These are phyloP conservation scores for Scleroderma citrinum DNA, from an alignment of 768 basidiomycete genomes.

Conservation along the genomic window DNA sequence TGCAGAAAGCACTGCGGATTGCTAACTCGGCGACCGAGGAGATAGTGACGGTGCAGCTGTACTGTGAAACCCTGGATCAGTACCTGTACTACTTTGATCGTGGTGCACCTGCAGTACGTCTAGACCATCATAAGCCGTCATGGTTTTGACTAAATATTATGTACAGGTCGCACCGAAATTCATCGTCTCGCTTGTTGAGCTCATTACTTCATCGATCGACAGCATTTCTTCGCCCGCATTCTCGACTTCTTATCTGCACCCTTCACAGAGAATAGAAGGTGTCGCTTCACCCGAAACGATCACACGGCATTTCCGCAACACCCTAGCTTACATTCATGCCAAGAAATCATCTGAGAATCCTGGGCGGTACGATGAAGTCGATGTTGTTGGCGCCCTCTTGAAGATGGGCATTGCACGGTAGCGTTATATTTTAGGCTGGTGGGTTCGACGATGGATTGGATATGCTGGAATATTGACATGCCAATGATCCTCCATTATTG, in stretches of 20 bases:
- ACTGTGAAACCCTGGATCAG: conserved; percentile 92
- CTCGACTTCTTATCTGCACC: conserved; percentile 60
- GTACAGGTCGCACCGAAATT: conserved; percentile 88
- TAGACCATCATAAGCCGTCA: not conserved
- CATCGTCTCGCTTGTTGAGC: conserved; percentile 91
- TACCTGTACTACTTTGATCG: conserved; percentile 96
- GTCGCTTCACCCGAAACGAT: conserved; percentile 94
- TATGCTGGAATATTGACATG: not conserved
- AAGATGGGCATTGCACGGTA: conserved; percentile 80
- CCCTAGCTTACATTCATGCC: conserved; percentile 72
- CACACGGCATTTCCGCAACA: conserved; percentile 87
- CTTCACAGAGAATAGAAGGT: conserved; percentile 85
- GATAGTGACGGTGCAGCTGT: conserved; percentile 92
- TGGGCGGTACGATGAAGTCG: conserved; percentile 77
- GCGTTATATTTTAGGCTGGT: conserved; percentile 7
- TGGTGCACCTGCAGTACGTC: conserved; percentile 81
- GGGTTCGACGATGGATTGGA: not conserved
- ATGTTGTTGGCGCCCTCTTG: conserved; percentile 78
- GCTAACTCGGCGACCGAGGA: conserved; percentile 97
- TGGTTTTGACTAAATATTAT: not conserved
- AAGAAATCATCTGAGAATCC: conserved; percentile 46
- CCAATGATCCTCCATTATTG: not conserved
- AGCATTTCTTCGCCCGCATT: conserved; percentile 64
- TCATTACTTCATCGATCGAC: conserved; percentile 93
- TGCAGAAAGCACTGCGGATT: conserved; percentile 94